Base-by-base conservation (phyloP, 345 rosid species). In the Crucihimalaya himalaica region DNA sequence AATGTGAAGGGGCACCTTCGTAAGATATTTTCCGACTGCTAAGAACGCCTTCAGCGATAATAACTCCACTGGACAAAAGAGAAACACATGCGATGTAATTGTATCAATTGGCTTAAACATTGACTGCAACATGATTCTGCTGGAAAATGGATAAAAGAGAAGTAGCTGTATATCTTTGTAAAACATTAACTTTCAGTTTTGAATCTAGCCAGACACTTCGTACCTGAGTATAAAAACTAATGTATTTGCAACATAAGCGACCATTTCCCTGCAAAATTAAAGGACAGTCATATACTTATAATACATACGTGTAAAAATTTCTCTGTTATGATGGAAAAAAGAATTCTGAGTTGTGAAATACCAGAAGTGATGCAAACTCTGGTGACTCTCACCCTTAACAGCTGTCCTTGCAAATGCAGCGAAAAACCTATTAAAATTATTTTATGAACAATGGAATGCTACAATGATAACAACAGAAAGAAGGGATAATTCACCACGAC, bases 291-390 rank as follows among this genome's bases (percentile, higher is more conserved):
- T 53, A 52, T 11, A 27, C 19, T 35, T 16, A 12, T 10, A 28
- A 3, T 27, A 21, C 4, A 51, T 80, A 85, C 84, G 81, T 88
- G 84, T 56, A 56, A 58, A 37, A 29, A 23, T 2, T 21, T 25
- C 42, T 37, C 48, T 0, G 27, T 3, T 12, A 68, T 31, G 4
- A 42, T 2, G 47, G 47, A 68, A 27, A 31, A 42, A 29, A 12
- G 68, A 68, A 8, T 25, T 13, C 9, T 43, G 64, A 53, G 57
- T 31, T 52, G 70, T 68, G 21, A 54, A 19, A 4, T 89, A 95
- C 98, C 98, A 95, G 76, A 95, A 92, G 72, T 92, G 90, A 84
- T 86, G 91, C 88, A 95, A 73, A 69, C 97, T 92, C 78, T 86
- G 91, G 66, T 86, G 98, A 74, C 90, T 76, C n/a, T 90, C 97